These are phyloP conservation scores for Glarea lozoyensis DNA, from an alignment of 495 filamentous ascomycete species.

Conservation along the genomic window DNA sequence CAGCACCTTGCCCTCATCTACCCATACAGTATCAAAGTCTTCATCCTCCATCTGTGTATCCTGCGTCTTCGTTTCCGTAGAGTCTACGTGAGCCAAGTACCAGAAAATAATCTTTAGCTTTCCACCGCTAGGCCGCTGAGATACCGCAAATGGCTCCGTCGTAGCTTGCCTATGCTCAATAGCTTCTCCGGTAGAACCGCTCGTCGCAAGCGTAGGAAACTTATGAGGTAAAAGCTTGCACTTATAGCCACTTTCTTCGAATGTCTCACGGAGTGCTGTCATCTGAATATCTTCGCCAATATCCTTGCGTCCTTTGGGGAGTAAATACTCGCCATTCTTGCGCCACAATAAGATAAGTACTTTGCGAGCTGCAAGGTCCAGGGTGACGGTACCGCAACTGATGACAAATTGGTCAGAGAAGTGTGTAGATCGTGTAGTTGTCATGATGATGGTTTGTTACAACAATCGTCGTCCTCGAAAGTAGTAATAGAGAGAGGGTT, in stretches of 20 bases:
- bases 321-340: constrained; percentile 1
- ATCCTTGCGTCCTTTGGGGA: constrained; percentile 14
- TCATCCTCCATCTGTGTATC: constrained; percentile 4
- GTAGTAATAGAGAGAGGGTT: too few relatives aligned
- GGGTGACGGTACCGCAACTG: constrained; percentile 5
- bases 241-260: constrained; percentile 11
- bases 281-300: constrained; percentile 11
- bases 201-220: constrained; percentile 2
- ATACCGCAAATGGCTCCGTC: constrained; percentile 5
- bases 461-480: too few relatives aligned
- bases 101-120: constrained; percentile 5
- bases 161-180: not conserved
- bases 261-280: constrained; percentile 11
- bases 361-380: not conserved
- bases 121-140: not conserved
- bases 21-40: constrained; percentile 4
- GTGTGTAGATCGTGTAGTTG: too few relatives aligned
- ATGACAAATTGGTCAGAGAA: not conserved
- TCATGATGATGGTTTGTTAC: too few relatives aligned
- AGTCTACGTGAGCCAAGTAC: constrained; percentile 1
- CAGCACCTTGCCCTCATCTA: not conserved
- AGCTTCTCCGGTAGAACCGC: not conserved
- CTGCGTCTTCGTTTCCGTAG: not conserved
- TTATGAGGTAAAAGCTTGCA: constrained; percentile 1
- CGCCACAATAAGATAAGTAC: not conserved